phyloP scores from a whole-genome alignment of 371 early-diverging fungal genomes.

The Dinochytrium kinnereticum region DNA sequence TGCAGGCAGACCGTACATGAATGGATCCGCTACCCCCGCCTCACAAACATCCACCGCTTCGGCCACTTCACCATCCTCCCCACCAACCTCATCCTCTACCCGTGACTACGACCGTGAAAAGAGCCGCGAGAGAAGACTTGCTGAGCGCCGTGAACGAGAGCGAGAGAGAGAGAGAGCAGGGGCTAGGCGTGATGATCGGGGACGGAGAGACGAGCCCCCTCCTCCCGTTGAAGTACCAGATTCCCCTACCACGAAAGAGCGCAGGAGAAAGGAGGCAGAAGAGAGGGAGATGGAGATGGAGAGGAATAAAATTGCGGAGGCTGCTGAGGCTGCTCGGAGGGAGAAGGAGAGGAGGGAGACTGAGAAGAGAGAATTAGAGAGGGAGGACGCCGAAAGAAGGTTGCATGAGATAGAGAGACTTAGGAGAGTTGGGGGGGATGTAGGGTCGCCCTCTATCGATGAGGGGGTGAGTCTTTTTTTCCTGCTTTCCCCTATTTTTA shows the following conservation, averaged over 20 bases:
- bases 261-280: constrained; percentile 22
- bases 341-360: constrained; percentile 18
- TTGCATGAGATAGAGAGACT: constrained; percentile 24
- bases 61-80: neutral
- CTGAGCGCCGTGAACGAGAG: neutral
- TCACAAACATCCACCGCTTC: neutral
- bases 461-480: neutral
- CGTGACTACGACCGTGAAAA: constrained; percentile 6
- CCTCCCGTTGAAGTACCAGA: constrained; percentile 5
- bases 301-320: neutral
- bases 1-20: no score
- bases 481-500: no score
- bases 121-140: neutral
- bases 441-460: neutral
- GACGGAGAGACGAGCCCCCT: neutral
- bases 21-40: no score
- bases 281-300: constrained; percentile 20
- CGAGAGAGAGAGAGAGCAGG: constrained; percentile 15
- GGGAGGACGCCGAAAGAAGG: constrained; percentile 30
- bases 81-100: neutral
- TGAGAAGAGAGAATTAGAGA: constrained; percentile 26
- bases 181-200: no score
- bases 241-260: constrained; percentile 7
- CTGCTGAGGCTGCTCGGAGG: neutral
- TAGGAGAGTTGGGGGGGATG: constrained; percentile 8